phyloP scores from a whole-genome alignment of 768 basidiomycete genomes.

The Naganishia vishniacii region DNA sequence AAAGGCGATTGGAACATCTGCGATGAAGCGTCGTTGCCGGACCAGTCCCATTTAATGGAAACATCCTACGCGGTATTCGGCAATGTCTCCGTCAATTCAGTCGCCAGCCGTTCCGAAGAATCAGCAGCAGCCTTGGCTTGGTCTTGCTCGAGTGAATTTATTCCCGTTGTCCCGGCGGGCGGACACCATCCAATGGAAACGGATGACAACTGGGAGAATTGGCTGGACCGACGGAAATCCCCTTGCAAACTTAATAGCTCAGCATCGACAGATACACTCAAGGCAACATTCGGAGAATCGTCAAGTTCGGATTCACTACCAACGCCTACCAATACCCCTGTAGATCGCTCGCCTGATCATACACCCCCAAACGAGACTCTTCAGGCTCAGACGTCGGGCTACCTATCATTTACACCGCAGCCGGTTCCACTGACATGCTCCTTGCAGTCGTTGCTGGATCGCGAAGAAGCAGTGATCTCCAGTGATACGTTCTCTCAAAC shows the following conservation, averaged over 20 bases:
- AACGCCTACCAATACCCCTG: slow-evolving; percentile 7
- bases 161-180: not conserved
- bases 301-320: not conserved
- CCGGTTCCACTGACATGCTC: not conserved
- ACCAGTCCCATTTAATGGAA: no score
- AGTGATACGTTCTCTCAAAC: slow-evolving; percentile 6
- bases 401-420: not conserved
- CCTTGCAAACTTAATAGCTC: not conserved
- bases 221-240: slow-evolving; percentile 37
- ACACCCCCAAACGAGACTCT: not conserved
- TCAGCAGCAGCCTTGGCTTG: slow-evolving; percentile 22
- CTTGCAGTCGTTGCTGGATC: not conserved
- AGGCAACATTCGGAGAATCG: not conserved
- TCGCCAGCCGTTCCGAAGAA: not conserved
- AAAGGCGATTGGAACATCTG: no score
- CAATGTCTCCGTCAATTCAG: not conserved
- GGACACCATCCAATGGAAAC: not conserved
- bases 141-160: slow-evolving; percentile 7
- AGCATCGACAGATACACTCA: slow-evolving; percentile 3
- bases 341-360: not conserved
- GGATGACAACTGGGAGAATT: slow-evolving; percentile 43
- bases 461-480: not conserved
- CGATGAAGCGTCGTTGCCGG: not conserved
- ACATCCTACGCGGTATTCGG: no score
- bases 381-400: not conserved